phyloP scores from a whole-genome alignment of 2,329 filamentous ascomycete species.

The Pleomassaria siparia region DNA sequence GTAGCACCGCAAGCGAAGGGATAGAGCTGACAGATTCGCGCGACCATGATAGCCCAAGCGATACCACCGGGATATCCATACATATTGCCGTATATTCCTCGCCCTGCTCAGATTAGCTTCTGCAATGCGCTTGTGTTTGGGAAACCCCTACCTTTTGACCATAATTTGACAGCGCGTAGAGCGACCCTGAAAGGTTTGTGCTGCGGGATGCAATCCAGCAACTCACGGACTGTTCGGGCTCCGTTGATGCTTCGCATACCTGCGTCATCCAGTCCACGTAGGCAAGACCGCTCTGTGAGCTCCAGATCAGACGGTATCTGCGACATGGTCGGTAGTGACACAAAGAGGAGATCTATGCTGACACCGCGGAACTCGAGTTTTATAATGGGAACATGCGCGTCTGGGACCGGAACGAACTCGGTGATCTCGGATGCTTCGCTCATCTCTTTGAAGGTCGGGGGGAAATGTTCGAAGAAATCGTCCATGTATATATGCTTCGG shows the following conservation, averaged over 20 bases:
- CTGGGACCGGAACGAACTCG: slow-evolving; percentile 80
- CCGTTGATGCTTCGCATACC: slow-evolving; percentile 91
- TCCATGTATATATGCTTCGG: slow-evolving; percentile 86
- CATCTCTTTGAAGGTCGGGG: slow-evolving; percentile 74
- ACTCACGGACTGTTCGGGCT: slow-evolving; percentile 91
- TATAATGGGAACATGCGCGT: slow-evolving; percentile 95
- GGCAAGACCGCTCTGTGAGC: slow-evolving; percentile 78
- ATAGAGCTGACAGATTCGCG: slow-evolving; percentile 92
- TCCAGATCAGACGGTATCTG: slow-evolving; percentile 61
- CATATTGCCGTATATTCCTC: slow-evolving; percentile 93
- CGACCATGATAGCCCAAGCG: slow-evolving; percentile 97
- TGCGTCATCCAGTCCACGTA: slow-evolving; percentile 82
- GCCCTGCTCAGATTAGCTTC: slow-evolving; percentile 48
- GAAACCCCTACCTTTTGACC: slow-evolving; percentile 74
- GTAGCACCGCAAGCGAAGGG: slow-evolving; percentile 87
- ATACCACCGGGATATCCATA: slow-evolving; percentile 96
- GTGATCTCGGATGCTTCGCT: slow-evolving; percentile 77
- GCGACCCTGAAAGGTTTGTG: slow-evolving; percentile 87
- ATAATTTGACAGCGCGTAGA: slow-evolving; percentile 89
- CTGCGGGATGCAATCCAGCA: slow-evolving; percentile 84
- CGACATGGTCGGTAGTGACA: slow-evolving; percentile 44
- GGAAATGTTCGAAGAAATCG: slow-evolving; percentile 91
- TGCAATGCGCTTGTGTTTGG: not conserved
- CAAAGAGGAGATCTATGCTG: slow-evolving; percentile 85
- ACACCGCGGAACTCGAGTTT: slow-evolving; percentile 91